phyloP scores from a whole-genome alignment of 768 basidiomycete genomes.

The Pleurotus citrinopileatus region DNA sequence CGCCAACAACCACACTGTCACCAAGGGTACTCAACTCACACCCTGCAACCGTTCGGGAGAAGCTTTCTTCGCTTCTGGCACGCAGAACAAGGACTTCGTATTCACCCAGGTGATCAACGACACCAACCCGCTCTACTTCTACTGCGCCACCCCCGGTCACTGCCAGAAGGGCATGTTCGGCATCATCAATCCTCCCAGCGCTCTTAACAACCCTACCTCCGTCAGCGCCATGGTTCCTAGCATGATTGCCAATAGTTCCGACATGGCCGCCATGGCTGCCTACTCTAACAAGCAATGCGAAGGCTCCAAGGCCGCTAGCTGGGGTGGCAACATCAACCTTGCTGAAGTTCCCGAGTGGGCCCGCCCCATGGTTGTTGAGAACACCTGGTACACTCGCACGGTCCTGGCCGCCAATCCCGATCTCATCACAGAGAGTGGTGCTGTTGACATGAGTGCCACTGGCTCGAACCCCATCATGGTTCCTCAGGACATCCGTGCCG shows the following conservation, averaged over 20 bases:
- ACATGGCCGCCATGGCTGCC: slow-evolving; percentile 52
- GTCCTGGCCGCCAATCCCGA: slow-evolving; percentile 50
- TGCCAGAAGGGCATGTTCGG: slow-evolving; percentile 88
- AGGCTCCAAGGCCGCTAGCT: slow-evolving; percentile 49
- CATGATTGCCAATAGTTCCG: slow-evolving; percentile 46
- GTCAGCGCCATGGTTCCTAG: slow-evolving; percentile 51
- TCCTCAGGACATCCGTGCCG: slow-evolving; percentile 53
- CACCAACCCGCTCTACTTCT: slow-evolving; percentile 72
- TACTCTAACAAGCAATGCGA: slow-evolving; percentile 47
- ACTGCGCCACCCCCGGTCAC: slow-evolving; percentile 68
- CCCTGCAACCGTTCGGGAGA: slow-evolving; percentile 74
- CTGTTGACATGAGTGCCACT: slow-evolving; percentile 43
- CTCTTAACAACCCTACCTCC: slow-evolving; percentile 40
- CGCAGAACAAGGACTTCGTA: slow-evolving; percentile 58
- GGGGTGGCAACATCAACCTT: slow-evolving; percentile 67
- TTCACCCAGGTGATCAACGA: slow-evolving; percentile 74
- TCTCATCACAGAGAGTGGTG: slow-evolving; percentile 45
- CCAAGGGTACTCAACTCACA: slow-evolving; percentile 63
- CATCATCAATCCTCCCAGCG: slow-evolving; percentile 66
- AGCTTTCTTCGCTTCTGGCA: slow-evolving; percentile 61
- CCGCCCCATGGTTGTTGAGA: slow-evolving; percentile 47
- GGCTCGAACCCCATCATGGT: slow-evolving; percentile 50
- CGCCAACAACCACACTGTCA: slow-evolving; percentile 80
- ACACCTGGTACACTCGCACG: slow-evolving; percentile 49
- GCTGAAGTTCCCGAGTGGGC: slow-evolving; percentile 52